Evolutionary conservation across 129 eudicot genomes (phyloP), one percentile per base, ranked within the genome.

Genomic region (Flaveria trinervia): DNA sequence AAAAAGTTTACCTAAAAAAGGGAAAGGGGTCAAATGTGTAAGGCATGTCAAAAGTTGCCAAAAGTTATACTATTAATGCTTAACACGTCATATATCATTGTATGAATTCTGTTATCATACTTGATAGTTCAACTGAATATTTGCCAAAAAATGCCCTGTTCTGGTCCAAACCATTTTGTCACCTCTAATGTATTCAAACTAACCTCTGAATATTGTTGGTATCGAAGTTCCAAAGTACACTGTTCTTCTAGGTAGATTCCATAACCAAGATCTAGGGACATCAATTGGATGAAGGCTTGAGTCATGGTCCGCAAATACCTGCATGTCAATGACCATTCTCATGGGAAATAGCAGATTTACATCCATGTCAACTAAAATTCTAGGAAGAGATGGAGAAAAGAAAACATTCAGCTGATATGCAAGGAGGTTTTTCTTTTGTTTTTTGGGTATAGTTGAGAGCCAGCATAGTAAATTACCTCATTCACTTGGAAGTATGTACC

Each of bases 401-500:
- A 44, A 44, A 44, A 44, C 48, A 8, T 14, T 2, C 13, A 9
- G 54, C 16, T 49, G 5, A 44, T 7, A 44, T 1, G 49, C 13
- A 44, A 7, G 49, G 49, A 44, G 49, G 49, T 44, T 44, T 44
- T 44, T 33, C 39, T 33, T 33, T 33, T 33, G 39, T 33, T 45
- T 9, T 45, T 49, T 10, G 12, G 15, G 52, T 48, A 54, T 49
- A 16, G 64, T 51, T 33, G 65, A 73, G 28, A 10, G 68, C 30
- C 14, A 55, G 56, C 67, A 61, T 55, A 45, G 49, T 74, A 15
- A 39, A 50, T 60, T 84, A 93, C 98, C 97, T 93, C 98, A 70
- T 93, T 93, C 9, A 93, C 96, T 86, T 93, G 98, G 77, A 91
- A 93, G 86, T 93, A 93, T 74, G 98, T 93, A 57, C 97, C 98